Evolutionary conservation across 2,329 filamentous ascomycete species (phyloP).

Genomic region (Dactylellina parvicollis): DNA sequence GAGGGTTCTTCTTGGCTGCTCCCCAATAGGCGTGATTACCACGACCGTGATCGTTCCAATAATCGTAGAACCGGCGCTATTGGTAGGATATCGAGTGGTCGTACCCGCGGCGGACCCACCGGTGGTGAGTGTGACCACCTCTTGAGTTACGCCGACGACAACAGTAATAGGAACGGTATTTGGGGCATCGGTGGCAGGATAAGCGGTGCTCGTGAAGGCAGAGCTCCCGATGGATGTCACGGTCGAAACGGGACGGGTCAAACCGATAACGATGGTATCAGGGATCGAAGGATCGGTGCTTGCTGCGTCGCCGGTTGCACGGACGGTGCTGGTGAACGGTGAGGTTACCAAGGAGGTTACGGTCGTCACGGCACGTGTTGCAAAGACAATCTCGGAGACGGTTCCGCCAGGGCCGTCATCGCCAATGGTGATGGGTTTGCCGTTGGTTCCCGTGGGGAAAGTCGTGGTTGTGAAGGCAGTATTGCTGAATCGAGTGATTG

Average conservation of each 20-base stretch:
- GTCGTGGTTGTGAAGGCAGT: neutral
- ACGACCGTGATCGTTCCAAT: neutral
- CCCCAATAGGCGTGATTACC: too few species aligned
- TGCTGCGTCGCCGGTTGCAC: too few species aligned
- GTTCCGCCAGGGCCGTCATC: constrained; percentile 6
- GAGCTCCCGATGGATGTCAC: neutral
- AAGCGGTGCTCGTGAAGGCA: neutral
- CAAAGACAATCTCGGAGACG: neutral
- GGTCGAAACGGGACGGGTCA: neutral
- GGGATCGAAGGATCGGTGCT: too few species aligned
- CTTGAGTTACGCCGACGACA: neutral
- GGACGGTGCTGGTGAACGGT: too few species aligned
- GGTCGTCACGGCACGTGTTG: neutral
- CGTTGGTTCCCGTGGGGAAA: neutral
- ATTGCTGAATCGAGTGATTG: neutral
- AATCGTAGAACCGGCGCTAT: too few species aligned
- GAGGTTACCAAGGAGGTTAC: neutral
- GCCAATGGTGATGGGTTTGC: neutral
- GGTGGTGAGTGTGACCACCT: neutral
- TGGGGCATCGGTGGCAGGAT: neutral
- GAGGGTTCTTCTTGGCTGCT: neutral
- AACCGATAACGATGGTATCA: neutral
- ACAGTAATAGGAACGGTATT: neutral
- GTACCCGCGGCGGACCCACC: neutral
- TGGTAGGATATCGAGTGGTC: too few species aligned